These are phyloP conservation scores for Schizophyllum commune DNA, from an alignment of 1,284 basidiomycete species.

Conservation along the genomic window DNA sequence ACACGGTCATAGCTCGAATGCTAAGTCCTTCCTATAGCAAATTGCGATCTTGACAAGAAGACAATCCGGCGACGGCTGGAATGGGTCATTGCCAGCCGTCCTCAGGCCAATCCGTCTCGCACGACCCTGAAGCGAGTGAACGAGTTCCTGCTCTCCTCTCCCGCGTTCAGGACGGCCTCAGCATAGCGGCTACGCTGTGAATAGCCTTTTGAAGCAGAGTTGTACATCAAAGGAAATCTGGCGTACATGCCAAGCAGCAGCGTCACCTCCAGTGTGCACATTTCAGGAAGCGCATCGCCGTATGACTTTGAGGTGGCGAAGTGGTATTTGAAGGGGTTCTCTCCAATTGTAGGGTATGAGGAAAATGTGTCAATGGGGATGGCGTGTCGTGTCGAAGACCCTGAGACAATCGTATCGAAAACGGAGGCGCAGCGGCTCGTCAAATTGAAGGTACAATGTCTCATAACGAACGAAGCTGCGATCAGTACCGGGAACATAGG, in stretches of 20 bases:
- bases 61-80: constrained; percentile 62
- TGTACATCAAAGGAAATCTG: constrained; percentile 68
- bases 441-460: no score
- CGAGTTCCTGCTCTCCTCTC: constrained; percentile 54
- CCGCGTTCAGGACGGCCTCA: constrained; percentile 1
- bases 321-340: constrained; percentile 31
- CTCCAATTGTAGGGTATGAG: constrained; percentile 37
- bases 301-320: constrained; percentile 72
- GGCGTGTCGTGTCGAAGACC: no score
- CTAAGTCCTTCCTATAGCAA: no score
- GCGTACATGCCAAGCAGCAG: constrained; percentile 61
- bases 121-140: constrained; percentile 73
- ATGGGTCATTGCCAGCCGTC: constrained; percentile 73
- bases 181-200: background rate
- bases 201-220: constrained; percentile 32
- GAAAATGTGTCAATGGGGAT: no score
- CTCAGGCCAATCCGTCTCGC: constrained; percentile 68
- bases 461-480: no score
- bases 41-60: constrained; percentile 38
- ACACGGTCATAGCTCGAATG: no score
- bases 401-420: no score
- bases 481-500: no score
- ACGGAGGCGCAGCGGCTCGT: no score
- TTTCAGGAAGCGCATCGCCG: constrained; percentile 63
- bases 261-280: constrained; percentile 44